These are phyloP conservation scores for Alternaria panax DNA, from an alignment of 2,329 filamentous ascomycete species.

Conservation along the genomic window DNA sequence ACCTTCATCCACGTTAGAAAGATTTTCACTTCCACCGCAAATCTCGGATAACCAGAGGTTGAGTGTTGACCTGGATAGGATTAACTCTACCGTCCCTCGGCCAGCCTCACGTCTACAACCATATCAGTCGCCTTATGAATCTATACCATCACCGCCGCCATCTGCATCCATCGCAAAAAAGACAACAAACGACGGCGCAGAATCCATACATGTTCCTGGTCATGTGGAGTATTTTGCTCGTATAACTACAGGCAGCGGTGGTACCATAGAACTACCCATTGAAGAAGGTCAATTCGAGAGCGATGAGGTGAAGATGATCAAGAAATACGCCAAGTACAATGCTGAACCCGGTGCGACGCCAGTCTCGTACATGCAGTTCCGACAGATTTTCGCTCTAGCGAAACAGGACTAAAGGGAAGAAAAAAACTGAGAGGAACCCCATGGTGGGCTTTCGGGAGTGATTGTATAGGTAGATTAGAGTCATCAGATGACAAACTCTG, in stretches of 20 bases:
- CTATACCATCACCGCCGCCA: neutral
- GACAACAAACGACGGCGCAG: neutral
- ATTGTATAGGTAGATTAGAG: neutral
- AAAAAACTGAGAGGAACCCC: neutral
- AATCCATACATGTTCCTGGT: neutral
- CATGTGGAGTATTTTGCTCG: conserved; percentile 14
- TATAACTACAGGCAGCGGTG: conserved; percentile 7
- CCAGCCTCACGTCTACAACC: neutral
- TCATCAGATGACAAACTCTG: neutral
- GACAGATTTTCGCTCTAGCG: conserved; percentile 19
- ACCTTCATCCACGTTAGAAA: neutral
- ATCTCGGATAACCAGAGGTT: neutral
- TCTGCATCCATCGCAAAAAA: neutral
- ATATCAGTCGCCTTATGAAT: neutral
- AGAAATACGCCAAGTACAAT: conserved; percentile 17
- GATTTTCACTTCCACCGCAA: neutral
- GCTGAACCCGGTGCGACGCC: neutral
- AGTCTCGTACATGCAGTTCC: conserved; percentile 11
- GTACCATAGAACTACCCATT: conserved; percentile 13
- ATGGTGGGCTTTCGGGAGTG: neutral
- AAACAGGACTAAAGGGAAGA: conserved; percentile 2
- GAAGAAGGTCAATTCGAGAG: conserved; percentile 5
- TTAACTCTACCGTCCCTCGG: neutral
- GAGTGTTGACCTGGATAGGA: neutral
- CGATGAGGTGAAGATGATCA: conserved; percentile 9